Base-by-base conservation (phyloP, 768 basidiomycete species). In the Thelephora ganbajun region DNA sequence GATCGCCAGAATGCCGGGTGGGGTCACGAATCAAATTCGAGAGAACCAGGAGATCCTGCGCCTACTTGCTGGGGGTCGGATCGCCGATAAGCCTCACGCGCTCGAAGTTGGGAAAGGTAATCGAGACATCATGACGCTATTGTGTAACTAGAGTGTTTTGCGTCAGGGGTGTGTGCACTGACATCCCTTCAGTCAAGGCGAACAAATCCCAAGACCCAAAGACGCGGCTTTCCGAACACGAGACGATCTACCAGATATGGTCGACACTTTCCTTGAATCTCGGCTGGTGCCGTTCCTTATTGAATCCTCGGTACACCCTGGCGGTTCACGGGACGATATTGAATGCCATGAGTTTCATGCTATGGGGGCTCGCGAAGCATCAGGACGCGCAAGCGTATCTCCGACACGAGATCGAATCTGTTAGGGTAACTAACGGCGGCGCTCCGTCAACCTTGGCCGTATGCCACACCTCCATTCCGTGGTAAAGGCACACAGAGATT, bases 281-380 rank as follows among this genome's bases (percentile, higher is more conserved):
- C 5, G 36, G 13, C n/a, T 20, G 46, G 23, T n/a, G 26, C 46
- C 43, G 19, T 43, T 39, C 36, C 23, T 43, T 35, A 48, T 45
- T n/a, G 11, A 1, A 37, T 22, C 30, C 20, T 9, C 20, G 43
- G 47, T 13, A 43, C 43, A 0, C 23, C 49, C 35, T 45, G n/a
- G 50, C 50, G 33, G 62, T 61, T 5, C 60, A 83, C 57, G 81
- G 80, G 57, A 82, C 80, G 3, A 77, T 73, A 45, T 71, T 80
- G 3, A 75, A 69, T 33, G 67, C 72, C 1, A 46, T 80, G 26
- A 68, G 69, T 47, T 87, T 80, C 79, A 68, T 74, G 5, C 60
- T 87, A 6, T 65, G 79, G 47, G 77, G 79, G 53, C 68, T 90
- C 3, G 72, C 79, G 3, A 70, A 66, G 36, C 63, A 77, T 51